Evolutionary conservation across 2,329 filamentous ascomycete genomes (phyloP), one percentile per base, ranked within the genome.

Genomic region (Neospermospora avenae): DNA sequence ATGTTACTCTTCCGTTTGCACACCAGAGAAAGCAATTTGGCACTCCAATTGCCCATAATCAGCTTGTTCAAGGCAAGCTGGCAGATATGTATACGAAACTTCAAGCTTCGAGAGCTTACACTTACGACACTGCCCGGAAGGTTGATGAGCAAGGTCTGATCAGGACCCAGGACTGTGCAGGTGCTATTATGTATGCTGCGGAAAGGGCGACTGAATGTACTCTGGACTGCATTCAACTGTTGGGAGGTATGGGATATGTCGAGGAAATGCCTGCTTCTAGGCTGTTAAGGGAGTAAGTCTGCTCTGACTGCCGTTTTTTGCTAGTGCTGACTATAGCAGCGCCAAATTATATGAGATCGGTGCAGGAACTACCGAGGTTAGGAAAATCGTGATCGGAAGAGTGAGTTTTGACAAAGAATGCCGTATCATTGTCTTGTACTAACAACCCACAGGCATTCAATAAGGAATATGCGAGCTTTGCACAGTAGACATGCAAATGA

Each of bases 61-160:
- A 99, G 75, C 81, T 98, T 64, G 83, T 98, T 22, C 95, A 98
- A 76, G 93, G 90, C 59, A 93, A 93, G 73, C 81, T 98, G 48
- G 92, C 95, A 58, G 93, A 98, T 74, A 97, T 99, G 93, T 96
- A 98, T 77, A 97, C 92, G 51, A 96, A 96, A 75, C 84, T 95
- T 61, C 88, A 90, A 70, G 92, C 90, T 11, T 87, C 88, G 16
- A 81, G 86, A n/a, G 84, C 92, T 2, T 97, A 96, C 76, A 98
- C 93, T 0, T 96, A 96, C 72, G 78, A 82, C 39, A 93, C 93
- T 0, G 95, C 95, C 3, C 82, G 83, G 49, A 81, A 83, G 1
- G 88, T 97, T 20, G 93, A 97, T 69, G 90, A 93, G 73, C 78
- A 84, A 13, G 87, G 86, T 11, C 63, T 80, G 1, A 87, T 96